These are phyloP conservation scores for Gossypium schwendimanii DNA, from an alignment of 441 rosid species.

Conservation along the genomic window DNA sequence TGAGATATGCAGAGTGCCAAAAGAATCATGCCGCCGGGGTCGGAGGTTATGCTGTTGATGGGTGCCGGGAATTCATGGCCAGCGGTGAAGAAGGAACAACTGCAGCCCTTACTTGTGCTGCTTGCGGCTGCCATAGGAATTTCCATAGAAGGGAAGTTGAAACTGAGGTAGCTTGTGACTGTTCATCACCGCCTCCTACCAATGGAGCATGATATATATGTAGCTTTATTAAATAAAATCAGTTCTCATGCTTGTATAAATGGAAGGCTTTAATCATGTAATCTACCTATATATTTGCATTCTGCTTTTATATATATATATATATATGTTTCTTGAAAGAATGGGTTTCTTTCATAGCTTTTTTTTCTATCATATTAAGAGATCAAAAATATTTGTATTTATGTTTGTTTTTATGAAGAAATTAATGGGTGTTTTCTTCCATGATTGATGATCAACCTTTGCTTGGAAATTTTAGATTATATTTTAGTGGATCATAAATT, in stretches of 20 bases:
- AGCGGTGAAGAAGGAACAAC: slow-evolving; percentile 62
- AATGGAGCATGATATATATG: slow-evolving; percentile 12
- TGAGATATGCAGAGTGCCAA: slow-evolving; percentile 76
- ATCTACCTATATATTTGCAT: background rate
- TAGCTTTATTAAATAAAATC: background rate
- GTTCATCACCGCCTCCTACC: slow-evolving; percentile 46
- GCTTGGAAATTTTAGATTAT: background rate
- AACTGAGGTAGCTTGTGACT: slow-evolving; percentile 47
- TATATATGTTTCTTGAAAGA: background rate
- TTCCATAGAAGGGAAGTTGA: slow-evolving; percentile 60
- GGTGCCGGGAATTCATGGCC: slow-evolving; percentile 92
- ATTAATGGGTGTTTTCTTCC: background rate
- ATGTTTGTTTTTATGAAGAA: background rate
- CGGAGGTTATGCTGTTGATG: slow-evolving; percentile 84
- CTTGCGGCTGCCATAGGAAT: slow-evolving; percentile 85
- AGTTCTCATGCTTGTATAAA: background rate
- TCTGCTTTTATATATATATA: background rate
- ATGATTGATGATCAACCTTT: background rate
- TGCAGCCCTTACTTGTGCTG: slow-evolving; percentile 73
- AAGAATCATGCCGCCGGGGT: slow-evolving; percentile 76
- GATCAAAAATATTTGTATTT: background rate
- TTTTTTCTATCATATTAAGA: background rate
- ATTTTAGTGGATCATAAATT: background rate
- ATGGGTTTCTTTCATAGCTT: background rate
- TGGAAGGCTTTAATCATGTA: background rate